These are phyloP conservation scores for Diaporthe australafricana DNA, from an alignment of 2,329 filamentous ascomycete species.

Conservation along the genomic window DNA sequence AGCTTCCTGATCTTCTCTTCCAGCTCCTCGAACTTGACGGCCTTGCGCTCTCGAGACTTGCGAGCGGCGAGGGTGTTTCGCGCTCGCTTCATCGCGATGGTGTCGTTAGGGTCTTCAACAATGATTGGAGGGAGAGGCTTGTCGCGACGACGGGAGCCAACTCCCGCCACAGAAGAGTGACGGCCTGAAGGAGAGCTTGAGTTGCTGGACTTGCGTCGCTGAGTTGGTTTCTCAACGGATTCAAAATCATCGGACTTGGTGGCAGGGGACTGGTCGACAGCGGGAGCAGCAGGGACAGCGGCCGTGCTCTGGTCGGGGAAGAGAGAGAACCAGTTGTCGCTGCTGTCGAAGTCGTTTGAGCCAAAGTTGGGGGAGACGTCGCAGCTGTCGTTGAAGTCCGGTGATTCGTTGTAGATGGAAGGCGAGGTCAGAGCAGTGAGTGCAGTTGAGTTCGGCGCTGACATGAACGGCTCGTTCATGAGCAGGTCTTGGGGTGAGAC, in stretches of 20 bases:
- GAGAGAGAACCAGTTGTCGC: conserved; percentile 77
- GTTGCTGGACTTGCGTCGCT: conserved; percentile 60
- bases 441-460: conserved; percentile 83
- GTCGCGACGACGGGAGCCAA: conserved; percentile 79
- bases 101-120: conserved; percentile 79
- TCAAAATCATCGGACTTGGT: conserved; percentile 62
- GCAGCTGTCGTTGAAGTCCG: conserved; percentile 76
- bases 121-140: conserved; percentile 85
- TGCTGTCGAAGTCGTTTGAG: conserved; percentile 65
- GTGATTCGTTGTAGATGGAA: conserved; percentile 81
- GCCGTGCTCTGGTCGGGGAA: conserved; percentile 67
- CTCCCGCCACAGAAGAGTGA: conserved; percentile 77
- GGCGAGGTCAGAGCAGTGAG: conserved; percentile 90
- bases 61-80: conserved; percentile 94
- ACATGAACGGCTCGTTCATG: conserved; percentile 76
- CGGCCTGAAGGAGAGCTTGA: conserved; percentile 61
- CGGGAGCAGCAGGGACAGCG: conserved; percentile 41
- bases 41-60: conserved; percentile 90
- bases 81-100: conserved; percentile 88
- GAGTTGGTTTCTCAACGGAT: conserved; percentile 52
- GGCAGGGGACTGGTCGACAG: conserved; percentile 55
- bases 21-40: conserved; percentile 78
- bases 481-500: conserved; percentile 87
- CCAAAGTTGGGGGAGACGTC: conserved; percentile 84
- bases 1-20: conserved; percentile 80